phyloP scores from a whole-genome alignment of 495 filamentous ascomycete species.

The Xylaria venustula region DNA sequence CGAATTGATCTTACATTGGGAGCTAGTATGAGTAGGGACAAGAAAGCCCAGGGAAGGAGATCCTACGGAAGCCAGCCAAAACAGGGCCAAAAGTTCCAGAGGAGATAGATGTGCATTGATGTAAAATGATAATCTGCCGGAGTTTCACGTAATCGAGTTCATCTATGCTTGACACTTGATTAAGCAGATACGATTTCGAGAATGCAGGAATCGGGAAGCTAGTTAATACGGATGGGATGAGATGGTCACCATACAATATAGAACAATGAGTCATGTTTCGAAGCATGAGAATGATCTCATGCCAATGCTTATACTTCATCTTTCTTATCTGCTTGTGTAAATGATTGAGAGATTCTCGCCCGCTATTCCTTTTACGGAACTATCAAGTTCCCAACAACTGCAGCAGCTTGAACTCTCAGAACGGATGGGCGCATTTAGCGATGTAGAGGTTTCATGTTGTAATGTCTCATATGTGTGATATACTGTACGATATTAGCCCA shows the following conservation, averaged over 20 bases:
- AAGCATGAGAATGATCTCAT: neutral
- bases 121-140: neutral
- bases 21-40: conserved; percentile 82
- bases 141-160: neutral
- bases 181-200: neutral
- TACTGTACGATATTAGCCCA: no score
- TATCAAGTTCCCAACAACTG: no score
- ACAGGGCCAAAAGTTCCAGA: conserved; percentile 34
- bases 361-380: no score
- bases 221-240: neutral
- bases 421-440: no score
- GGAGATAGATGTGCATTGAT: conserved; percentile 7
- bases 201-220: neutral
- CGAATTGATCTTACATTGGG: conserved; percentile 87
- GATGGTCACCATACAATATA: neutral
- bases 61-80: conserved; percentile 70
- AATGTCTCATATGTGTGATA: no score
- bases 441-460: no score
- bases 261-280: neutral
- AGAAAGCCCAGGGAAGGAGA: conserved; percentile 74
- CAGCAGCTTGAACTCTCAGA: no score
- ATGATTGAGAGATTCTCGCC: neutral
- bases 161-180: neutral
- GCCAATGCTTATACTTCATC: neutral
- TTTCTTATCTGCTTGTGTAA: neutral